Evolutionary conservation across 2,329 filamentous ascomycete species (phyloP).

Genomic region (Mycosphaerella sp.): DNA sequence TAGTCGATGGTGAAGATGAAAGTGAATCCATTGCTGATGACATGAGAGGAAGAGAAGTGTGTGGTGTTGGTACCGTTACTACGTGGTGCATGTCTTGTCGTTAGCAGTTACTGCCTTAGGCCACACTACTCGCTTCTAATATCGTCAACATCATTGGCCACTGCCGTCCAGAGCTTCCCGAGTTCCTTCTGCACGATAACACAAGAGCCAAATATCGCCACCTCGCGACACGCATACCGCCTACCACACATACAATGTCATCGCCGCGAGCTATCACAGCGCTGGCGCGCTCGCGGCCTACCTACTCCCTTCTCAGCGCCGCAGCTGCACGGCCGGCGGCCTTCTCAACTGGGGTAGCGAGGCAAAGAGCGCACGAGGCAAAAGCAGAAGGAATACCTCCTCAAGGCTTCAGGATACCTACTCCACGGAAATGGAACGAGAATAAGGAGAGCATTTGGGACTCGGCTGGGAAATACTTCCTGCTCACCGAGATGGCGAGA

Average conservation of each 20-base stretch:
- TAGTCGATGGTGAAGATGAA: not conserved
- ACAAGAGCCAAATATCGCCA: not conserved
- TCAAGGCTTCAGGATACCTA: constrained; percentile 70
- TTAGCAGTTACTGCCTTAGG: not conserved
- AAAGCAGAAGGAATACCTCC: constrained; percentile 73
- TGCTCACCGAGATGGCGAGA: constrained; percentile 89
- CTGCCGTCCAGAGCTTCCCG: constrained; percentile 3
- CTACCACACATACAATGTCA: constrained; percentile 39
- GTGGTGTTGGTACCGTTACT: not conserved
- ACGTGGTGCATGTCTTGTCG: too few relatives aligned
- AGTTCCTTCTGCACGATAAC: constrained; percentile 1
- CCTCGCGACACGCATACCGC: constrained; percentile 18
- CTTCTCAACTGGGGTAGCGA: constrained; percentile 59
- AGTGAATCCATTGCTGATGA: not conserved
- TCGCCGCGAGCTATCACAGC: constrained; percentile 44
- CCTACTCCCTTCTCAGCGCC: constrained; percentile 35
- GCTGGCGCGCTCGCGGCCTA: constrained; percentile 43
- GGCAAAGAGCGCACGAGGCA: constrained; percentile 40
- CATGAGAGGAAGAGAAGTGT: not conserved
- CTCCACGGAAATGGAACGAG: constrained; percentile 72
- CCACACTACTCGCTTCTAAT: not conserved
- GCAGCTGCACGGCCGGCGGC: constrained; percentile 42
- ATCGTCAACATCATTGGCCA: not conserved
- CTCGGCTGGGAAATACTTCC: constrained; percentile 85
- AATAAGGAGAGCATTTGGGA: constrained; percentile 70